Conservation (phyloP, 2,329 filamentous ascomycete genomes). For the Alternaria panax region DNA sequence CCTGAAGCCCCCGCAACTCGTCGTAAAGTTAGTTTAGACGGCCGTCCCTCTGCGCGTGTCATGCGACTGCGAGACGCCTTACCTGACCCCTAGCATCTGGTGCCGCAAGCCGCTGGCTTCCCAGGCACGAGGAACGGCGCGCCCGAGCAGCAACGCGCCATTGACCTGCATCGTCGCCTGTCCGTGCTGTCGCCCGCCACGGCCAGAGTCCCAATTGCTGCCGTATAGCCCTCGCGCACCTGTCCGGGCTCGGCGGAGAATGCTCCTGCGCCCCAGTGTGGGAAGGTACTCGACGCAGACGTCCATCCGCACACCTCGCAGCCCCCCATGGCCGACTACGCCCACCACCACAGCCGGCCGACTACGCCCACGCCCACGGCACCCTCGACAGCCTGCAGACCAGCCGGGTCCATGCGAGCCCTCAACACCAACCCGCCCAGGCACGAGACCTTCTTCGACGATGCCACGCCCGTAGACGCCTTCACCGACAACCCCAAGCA, state of each 20-base stretch:
- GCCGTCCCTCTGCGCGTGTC: conserved; percentile 27
- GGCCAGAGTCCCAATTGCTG: conserved; percentile 16
- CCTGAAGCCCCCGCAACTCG: conserved; percentile 22
- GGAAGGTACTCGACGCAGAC: conserved; percentile 27
- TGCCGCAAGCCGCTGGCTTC: conserved; percentile 6
- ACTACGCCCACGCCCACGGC: conserved; percentile 44
- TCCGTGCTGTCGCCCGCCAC: conserved; percentile 20
- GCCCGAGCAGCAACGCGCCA: conserved; percentile 14
- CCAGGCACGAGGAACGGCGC: conserved; percentile 8
- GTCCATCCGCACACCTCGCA: conserved; percentile 15
- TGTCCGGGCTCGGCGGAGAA: conserved; percentile 33
- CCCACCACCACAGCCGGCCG: conserved; percentile 32
- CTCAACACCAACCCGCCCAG: conserved; percentile 41
- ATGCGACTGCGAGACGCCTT: conserved; percentile 28
- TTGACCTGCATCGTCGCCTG: conserved; percentile 15
- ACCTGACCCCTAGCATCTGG: conserved; percentile 10
- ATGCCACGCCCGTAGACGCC: conserved; percentile 46
- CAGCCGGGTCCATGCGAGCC: conserved; percentile 34
- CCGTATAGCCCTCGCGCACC: conserved; percentile 16
- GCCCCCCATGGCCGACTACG: conserved; percentile 35
- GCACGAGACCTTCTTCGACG: conserved; percentile 48
- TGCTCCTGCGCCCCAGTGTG: conserved; percentile 34
- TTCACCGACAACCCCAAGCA: conserved; percentile 24
- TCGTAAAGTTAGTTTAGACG: conserved; percentile 25
- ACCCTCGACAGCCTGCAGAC: conserved; percentile 32